Base-by-base conservation (phyloP, 441 rosid genomes). In the Macaranga tanarius region DNA sequence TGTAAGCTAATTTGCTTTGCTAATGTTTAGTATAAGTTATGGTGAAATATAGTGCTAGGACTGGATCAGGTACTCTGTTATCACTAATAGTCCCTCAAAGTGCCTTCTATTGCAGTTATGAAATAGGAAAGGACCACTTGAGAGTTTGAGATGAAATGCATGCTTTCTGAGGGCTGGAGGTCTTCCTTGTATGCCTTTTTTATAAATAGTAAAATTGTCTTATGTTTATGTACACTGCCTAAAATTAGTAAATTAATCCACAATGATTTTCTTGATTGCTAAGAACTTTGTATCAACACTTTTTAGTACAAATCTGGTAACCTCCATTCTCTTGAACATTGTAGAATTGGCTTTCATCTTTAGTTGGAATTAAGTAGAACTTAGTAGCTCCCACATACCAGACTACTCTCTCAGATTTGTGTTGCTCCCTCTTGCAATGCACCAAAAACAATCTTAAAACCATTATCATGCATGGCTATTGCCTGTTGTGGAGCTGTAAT, bases 81-180 rank as follows among this genome's bases (percentile, higher is more conserved):
- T 48, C 51, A 57, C 9, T 57, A 40, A 59, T 22, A 40, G 20
- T 63, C 54, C 15, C 62, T 42, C 25, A 57, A 55, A 70, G 65
- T 59, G 20, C 66, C 47, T 47, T 44, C 31, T 28, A 11, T 47
- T 60, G 40, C 47, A 2, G 57, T 70, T 47, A 26, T 47, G 34
- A 47, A 64, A 22, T 63, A 12, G 34, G 54, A 22, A 64, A 64
- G 25, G 54, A 45, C 66, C 44, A n/a, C 58, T 60, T 47, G 47
- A 48, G 31, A 45, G 73, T 10, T 26, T 59, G 20, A 22, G 56
- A 44, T 2, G 19, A 23, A 44, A n/a, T 70, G 15, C 55, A 40
- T 45, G 42, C 73, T 16, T 59, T 70, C 52, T 58, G 23, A 42
- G 73, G 55, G 54, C 2, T 20, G 26, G 12, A 6, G 22, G 19